Percentiles rank a stretch among this genome's conserved stretches.
These are phyloP conservation scores for Astrothelium subdiscretum DNA, from an alignment of 495 filamentous ascomycete species.

Conservation along the genomic window DNA sequence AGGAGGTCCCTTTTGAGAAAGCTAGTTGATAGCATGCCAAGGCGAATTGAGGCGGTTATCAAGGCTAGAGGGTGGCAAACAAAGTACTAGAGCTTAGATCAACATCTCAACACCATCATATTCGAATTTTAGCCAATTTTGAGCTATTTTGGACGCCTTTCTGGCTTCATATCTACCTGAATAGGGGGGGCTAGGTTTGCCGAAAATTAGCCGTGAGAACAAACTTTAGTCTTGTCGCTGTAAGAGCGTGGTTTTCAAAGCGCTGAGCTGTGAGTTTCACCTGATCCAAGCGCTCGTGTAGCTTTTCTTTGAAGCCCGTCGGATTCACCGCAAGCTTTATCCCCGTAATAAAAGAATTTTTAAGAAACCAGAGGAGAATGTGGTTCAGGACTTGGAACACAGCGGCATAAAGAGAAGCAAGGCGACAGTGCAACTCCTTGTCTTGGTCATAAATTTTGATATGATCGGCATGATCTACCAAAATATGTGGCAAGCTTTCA, in stretches of 20 bases:
- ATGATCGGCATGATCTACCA: not conserved
- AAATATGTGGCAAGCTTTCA: not conserved
- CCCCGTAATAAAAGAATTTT: not conserved
- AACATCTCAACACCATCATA: not conserved
- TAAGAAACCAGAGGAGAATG: not conserved
- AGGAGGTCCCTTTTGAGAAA: not conserved
- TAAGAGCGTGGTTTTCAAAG: not conserved
- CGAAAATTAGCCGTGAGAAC: not conserved
- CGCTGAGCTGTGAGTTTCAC: not conserved
- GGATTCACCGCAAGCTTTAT: not conserved
- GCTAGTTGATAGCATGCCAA: conserved; percentile 1
- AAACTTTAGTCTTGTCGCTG: too few relatives aligned
- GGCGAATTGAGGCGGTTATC: not conserved
- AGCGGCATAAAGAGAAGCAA: not conserved
- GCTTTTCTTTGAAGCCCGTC: not conserved
- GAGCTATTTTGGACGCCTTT: not conserved
- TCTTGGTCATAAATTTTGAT: not conserved
- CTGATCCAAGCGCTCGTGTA: not conserved
- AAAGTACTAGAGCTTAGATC: not conserved
- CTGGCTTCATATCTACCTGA: not conserved
- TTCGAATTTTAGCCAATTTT: not conserved
- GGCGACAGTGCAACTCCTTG: not conserved
- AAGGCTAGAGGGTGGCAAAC: conserved; percentile 4
- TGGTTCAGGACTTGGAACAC: not conserved
- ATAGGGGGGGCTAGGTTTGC: not conserved